Evolutionary conservation across 306 rosid genomes (phyloP), one percentile per base, ranked within the genome.

Genomic region (Quercus cerris): DNA sequence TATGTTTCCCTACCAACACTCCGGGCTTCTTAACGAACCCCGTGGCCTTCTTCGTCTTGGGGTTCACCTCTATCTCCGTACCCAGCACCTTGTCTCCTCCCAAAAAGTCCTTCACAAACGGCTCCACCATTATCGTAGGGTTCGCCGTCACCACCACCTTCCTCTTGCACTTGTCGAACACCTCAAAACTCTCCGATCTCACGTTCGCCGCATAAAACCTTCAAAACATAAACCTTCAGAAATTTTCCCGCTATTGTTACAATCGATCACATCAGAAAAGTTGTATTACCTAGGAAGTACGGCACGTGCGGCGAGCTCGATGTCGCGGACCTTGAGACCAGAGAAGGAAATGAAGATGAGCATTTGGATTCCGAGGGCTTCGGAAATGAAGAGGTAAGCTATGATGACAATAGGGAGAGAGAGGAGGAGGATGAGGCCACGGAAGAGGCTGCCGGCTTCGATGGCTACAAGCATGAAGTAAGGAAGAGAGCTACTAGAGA

Each of bases 391-490:
- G 81, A 95, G 84, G 79, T 95, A 93, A 1, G 99, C 73, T 64
- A 95, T 0, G 81, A 95, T 95, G 67, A 95, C 78, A 56, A 90
- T 1, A 3, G 99, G 99, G 64, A 93, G 81, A 1, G 97, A 85
- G 51, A 95, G 98, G n/a, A 95, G 97, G 33, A 95, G 97, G 54
- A 93, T 0, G 76, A 95, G 76, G 71, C 99, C 99, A 0, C 99
- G 93, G 81, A 95, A 82, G 78, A 95, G 94, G 78, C 99, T 93
- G 1, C 98, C 98, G 57, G 99, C 99, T 85, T 95, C 99, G 11
- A 95, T 85, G 77, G 99, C 99, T 19, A 95, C 88, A 2, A 95
- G 97, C 95, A 95, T 90, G 90, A 93, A 95, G 93, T 93, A 95
- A 18, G 99, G 99, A 12, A 95, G 79, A 0, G 98, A 93, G 80